Evolutionary conservation across 177 flowering plant genomes (phyloP).

Genomic region (Vitis hybrid): DNA sequence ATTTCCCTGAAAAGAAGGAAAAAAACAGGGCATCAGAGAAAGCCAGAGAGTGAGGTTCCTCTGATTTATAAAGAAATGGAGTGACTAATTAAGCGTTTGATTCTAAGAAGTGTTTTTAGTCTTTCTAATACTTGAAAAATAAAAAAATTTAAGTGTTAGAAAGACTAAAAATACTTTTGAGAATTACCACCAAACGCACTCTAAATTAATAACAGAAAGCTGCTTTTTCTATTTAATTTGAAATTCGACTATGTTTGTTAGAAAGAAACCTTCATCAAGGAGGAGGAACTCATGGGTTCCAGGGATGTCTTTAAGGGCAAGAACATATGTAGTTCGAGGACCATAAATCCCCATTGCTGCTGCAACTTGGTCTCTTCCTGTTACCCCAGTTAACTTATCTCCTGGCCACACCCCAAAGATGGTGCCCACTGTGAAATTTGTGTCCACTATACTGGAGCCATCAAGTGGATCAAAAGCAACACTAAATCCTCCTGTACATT

Average conservation of each 20-base stretch:
- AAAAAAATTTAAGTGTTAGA: too few species aligned
- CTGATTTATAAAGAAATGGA: not conserved
- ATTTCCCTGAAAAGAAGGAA: conserved; percentile 55
- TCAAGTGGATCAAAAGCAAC: conserved; percentile 98
- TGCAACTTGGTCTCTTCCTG: conserved; percentile 92
- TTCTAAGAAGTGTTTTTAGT: too few species aligned
- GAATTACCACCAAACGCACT: too few species aligned
- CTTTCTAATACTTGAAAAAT: too few species aligned
- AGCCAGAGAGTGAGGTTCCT: not conserved
- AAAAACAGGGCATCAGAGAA: not conserved
- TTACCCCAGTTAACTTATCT: conserved; percentile 82
- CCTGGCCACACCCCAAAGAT: conserved; percentile 99
- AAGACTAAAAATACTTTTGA: too few species aligned
- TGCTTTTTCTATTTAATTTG: not conserved
- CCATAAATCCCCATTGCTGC: conserved; percentile 99
- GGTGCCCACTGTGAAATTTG: conserved; percentile 97
- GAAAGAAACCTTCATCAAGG: conserved; percentile 80
- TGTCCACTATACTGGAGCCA: conserved; percentile 97
- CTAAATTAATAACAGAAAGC: not conserved
- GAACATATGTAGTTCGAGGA: conserved; percentile 89
- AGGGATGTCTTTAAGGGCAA: conserved; percentile 81
- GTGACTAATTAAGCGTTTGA: not conserved
- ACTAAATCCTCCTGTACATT: conserved; percentile 84
- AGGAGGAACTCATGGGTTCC: conserved; percentile 97
- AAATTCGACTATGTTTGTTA: not conserved